Base-by-base conservation (phyloP, 2,329 filamentous ascomycete genomes). In the Alternaria consortialis region DNA sequence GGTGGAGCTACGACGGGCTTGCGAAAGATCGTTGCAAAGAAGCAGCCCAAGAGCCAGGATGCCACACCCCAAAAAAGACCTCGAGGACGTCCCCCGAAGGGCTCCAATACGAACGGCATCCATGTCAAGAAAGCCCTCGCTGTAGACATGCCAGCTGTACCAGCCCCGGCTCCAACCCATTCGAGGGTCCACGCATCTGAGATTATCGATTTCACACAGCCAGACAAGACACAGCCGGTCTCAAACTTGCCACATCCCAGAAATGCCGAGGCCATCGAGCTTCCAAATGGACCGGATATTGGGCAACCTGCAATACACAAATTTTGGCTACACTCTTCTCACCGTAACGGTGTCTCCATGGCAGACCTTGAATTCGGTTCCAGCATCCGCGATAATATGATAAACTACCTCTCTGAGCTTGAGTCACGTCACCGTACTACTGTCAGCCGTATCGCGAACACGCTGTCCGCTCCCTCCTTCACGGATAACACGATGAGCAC, bases 351-450 rank as follows among this genome's bases (percentile, higher is more conserved):
- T 13, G 23, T 54, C 7, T n/a, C 20, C 7, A 50, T 58, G 23
- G 27, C 54, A 11, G 37, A 55, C 23, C 29, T 58, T n/a, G 54
- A 62, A 32, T 9, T 20, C 31, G 37, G 54, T 12, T 15, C 23
- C 8, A 7, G 9, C n/a, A 51, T 44, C 31, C 20, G 39, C 11
- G 5, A 44, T 7, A 9, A 15, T 11, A 40, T 53, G 23, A 15
- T 13, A 3, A 25, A n/a, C 36, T 51, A 46, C 27, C 50, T 50
- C 27, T 27, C 17, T 11, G 13, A 31, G 4, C 32, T 37, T 3
- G 13, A 37, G 2, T 9, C 15, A 13, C 27, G 29, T 37, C 27
- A 9, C 12, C n/a, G n/a, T 17, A 36, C 25, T 11, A 29, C 42
- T 13, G 13, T 20, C 25, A 23, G 11, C 8, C 13, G 17, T 5